phyloP scores from a whole-genome alignment of 2,329 filamentous ascomycete genomes.

The Diplodia scrobiculata region DNA sequence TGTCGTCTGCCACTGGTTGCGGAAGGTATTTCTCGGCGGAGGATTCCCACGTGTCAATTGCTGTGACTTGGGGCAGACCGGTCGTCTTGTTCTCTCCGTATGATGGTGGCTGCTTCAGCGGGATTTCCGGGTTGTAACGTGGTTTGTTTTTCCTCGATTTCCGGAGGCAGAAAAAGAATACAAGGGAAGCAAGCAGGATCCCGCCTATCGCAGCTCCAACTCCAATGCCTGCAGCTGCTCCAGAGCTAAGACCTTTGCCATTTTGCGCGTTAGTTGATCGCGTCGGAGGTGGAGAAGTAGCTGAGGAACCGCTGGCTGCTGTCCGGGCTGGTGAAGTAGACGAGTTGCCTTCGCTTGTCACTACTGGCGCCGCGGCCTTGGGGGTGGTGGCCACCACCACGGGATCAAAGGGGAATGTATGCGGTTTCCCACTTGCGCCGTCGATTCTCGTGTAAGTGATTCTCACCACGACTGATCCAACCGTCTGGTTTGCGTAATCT shows the following conservation, averaged over 20 bases:
- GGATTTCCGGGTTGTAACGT: not conserved
- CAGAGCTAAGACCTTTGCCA: conserved; percentile 11
- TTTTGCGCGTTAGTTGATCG: not conserved
- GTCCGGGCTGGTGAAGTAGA: not conserved
- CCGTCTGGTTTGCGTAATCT: too few species aligned
- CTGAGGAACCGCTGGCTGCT: not conserved
- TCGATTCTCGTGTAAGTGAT: too few species aligned
- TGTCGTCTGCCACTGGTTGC: conserved; percentile 42
- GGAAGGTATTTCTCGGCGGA: conserved; percentile 33
- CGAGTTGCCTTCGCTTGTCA: not conserved
- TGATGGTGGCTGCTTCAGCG: not conserved
- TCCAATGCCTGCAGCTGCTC: conserved; percentile 42
- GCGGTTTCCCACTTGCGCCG: too few species aligned
- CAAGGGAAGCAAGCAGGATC: conserved; percentile 34
- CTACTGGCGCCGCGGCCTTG: too few species aligned
- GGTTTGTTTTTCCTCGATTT: conserved; percentile 28
- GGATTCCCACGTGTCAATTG: not conserved
- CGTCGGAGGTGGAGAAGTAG: not conserved
- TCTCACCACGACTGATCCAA: too few species aligned
- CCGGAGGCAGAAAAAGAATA: conserved; percentile 36
- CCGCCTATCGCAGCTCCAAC: conserved; percentile 44
- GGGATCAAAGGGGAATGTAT: too few species aligned
- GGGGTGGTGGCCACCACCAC: too few species aligned
- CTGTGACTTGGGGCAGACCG: not conserved
- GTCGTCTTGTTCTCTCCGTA: conserved; percentile 1